Evolutionary conservation across 345 rosid species (phyloP).

Genomic region (Eucalyptus coolabah): DNA sequence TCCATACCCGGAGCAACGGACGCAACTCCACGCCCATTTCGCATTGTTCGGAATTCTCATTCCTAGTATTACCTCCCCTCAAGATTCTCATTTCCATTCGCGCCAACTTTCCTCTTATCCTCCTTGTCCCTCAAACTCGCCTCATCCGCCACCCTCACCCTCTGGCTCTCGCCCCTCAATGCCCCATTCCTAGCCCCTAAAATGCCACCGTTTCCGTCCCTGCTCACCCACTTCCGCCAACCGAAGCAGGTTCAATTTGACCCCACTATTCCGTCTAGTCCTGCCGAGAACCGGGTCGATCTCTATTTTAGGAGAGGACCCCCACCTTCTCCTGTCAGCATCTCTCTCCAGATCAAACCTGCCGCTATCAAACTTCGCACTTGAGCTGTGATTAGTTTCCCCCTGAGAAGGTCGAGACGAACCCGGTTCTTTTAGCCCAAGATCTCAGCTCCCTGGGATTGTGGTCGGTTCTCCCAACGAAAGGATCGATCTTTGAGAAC

Average conservation of each 20-base stretch:
- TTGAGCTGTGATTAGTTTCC: slow-evolving; percentile 43
- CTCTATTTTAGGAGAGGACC: slow-evolving; percentile 44
- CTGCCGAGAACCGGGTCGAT: slow-evolving; percentile 64
- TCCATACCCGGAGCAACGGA: background rate
- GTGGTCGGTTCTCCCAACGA: slow-evolving; percentile 54
- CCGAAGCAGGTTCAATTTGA: slow-evolving; percentile 36
- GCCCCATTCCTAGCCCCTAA: slow-evolving; percentile 5
- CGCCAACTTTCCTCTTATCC: slow-evolving; percentile 13
- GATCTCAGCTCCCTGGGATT: slow-evolving; percentile 71
- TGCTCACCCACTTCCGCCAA: background rate
- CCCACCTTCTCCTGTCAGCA: slow-evolving; percentile 7
- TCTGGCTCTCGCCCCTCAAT: slow-evolving; percentile 16
- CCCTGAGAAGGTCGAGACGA: slow-evolving; percentile 66
- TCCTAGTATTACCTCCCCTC: background rate
- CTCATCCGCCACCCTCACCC: slow-evolving; percentile 17
- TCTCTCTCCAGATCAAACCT: slow-evolving; percentile 30
- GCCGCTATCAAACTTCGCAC: slow-evolving; percentile 22
- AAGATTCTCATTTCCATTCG: slow-evolving; percentile 8
- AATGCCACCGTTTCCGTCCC: slow-evolving; percentile 5
- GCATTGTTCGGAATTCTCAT: background rate
- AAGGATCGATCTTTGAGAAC: slow-evolving; percentile 54
- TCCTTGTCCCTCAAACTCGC: slow-evolving; percentile 4
- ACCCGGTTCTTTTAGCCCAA: slow-evolving; percentile 88
- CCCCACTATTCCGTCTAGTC: slow-evolving; percentile 19
- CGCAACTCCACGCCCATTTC: background rate